Base-by-base conservation (phyloP, 805 yeast genomes). In the Phaffomyces antillensis region DNA sequence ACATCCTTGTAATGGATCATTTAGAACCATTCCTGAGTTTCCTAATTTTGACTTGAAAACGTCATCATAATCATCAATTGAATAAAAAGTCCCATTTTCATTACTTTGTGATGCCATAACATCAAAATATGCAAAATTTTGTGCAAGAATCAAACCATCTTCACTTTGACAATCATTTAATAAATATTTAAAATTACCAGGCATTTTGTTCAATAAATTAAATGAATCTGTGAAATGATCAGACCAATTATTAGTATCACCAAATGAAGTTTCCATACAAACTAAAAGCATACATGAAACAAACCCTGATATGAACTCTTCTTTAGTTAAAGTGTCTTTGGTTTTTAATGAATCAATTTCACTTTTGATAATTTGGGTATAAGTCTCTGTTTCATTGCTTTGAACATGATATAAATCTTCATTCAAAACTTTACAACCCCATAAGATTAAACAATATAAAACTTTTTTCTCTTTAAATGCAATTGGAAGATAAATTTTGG, bases 381-480 rank as follows among this genome's bases (percentile, higher is more conserved):
- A 50, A 3, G 32, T 13, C 0, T 45, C 45, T 24, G 43, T 52
- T 28, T 55, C 59, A 16, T 51, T 51, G 30, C 50, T 47, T n/a
- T 46, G 46, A 10, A 41, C 16, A 36, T 46, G 48, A 32, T 49
- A 47, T 25, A 43, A 41, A 32, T 41, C 40, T 24, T 43, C 48
- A 44, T 48, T 17, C 43, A 42, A 8, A 45, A 41, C 36, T 25
- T 41, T 62, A 11, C 73, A 75, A 48, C 82, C 78, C 83, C 83
- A 78, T 0, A 77, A 72, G 4, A 77, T 70, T 10, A 78, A 48
- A 1, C 70, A 68, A 46, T 68, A 66, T 17, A 77, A 56, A 4
- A 75, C 71, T 0, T 74, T 58, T 37, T 64, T 65, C 43, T 71
- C 72, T 23, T 54, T 55, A 26, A 63, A 49, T 0, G 82, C 80